phyloP scores from a whole-genome alignment of 2,329 filamentous ascomycete genomes.

The Aspergillus bombycis region DNA sequence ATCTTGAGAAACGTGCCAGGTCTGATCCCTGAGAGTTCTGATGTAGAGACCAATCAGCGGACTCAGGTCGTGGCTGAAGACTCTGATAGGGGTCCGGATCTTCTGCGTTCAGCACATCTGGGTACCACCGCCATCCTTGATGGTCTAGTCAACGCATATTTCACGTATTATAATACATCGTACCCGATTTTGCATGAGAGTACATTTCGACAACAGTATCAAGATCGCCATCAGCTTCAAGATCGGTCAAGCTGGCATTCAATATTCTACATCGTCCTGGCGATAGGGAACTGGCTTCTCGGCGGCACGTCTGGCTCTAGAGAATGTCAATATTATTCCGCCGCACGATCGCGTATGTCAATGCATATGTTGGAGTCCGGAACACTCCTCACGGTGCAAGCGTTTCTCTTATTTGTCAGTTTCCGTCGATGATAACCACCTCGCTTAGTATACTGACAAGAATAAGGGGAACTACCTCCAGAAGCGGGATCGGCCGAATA shows the following conservation, averaged over 20 bases:
- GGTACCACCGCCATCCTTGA: slow-evolving; percentile 14
- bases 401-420: slow-evolving; percentile 36
- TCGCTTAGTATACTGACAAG: not conserved
- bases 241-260: slow-evolving; percentile 25
- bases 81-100: too few species aligned
- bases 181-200: slow-evolving; percentile 33
- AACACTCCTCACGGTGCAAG: slow-evolving; percentile 35
- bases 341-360: slow-evolving; percentile 28
- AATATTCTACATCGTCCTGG: slow-evolving; percentile 29
- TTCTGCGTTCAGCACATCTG: slow-evolving; percentile 3
- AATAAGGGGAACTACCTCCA: slow-evolving; percentile 52
- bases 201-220: slow-evolving; percentile 28
- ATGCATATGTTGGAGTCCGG: slow-evolving; percentile 35
- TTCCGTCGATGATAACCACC: too few species aligned
- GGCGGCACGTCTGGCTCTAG: slow-evolving; percentile 13
- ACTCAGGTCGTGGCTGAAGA: too few species aligned
- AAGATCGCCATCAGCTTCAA: slow-evolving; percentile 15
- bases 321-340: slow-evolving; percentile 17
- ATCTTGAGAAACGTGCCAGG: too few species aligned
- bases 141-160: slow-evolving; percentile 30
- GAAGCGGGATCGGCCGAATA: slow-evolving; percentile 56
- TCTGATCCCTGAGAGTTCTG: too few species aligned
- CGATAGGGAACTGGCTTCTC: slow-evolving; percentile 29
- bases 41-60: too few species aligned
- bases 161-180: slow-evolving; percentile 27